Evolutionary conservation across 2,329 filamentous ascomycete genomes (phyloP).

Genomic region (Arthrobotrys entomopaga): DNA sequence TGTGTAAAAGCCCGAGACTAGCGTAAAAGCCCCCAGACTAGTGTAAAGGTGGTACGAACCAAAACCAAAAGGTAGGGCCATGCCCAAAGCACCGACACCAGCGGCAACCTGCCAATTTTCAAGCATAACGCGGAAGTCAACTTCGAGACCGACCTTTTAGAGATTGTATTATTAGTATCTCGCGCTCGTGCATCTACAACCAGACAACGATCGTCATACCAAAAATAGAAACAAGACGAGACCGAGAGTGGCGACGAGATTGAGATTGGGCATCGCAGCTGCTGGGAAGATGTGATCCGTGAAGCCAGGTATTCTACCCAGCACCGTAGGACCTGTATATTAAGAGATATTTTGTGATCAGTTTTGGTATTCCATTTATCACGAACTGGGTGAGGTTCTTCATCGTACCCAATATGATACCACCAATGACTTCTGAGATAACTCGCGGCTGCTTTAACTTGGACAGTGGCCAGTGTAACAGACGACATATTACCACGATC

Average conservation of each 20-base stretch:
- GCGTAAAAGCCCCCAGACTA: too few species aligned
- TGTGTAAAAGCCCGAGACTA: too few species aligned
- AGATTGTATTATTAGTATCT: neutral
- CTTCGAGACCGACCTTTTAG: slow-evolving; percentile 75
- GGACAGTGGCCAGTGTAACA: slow-evolving; percentile 79
- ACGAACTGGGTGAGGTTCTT: neutral
- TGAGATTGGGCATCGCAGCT: slow-evolving; percentile 78
- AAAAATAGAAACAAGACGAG: slow-evolving; percentile 87
- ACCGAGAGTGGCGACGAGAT: slow-evolving; percentile 82
- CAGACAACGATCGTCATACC: slow-evolving; percentile 60
- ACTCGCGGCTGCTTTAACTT: slow-evolving; percentile 82
- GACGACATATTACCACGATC: slow-evolving; percentile 78
- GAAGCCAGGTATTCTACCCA: slow-evolving; percentile 86
- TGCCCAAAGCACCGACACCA: slow-evolving; percentile 80
- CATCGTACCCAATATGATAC: slow-evolving; percentile 74
- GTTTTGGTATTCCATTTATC: neutral
- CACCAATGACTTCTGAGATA: slow-evolving; percentile 86
- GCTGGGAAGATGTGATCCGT: slow-evolving; percentile 78
- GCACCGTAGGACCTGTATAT: slow-evolving; percentile 74
- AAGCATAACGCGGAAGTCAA: slow-evolving; percentile 79
- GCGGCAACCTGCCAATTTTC: slow-evolving; percentile 83
- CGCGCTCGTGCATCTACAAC: too few species aligned
- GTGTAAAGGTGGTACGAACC: slow-evolving; percentile 66
- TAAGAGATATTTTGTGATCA: neutral
- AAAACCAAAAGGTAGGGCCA: slow-evolving; percentile 83